Conservation (phyloP, 2,329 filamentous ascomycete genomes). For the Pseudogymnoascus sp. region DNA sequence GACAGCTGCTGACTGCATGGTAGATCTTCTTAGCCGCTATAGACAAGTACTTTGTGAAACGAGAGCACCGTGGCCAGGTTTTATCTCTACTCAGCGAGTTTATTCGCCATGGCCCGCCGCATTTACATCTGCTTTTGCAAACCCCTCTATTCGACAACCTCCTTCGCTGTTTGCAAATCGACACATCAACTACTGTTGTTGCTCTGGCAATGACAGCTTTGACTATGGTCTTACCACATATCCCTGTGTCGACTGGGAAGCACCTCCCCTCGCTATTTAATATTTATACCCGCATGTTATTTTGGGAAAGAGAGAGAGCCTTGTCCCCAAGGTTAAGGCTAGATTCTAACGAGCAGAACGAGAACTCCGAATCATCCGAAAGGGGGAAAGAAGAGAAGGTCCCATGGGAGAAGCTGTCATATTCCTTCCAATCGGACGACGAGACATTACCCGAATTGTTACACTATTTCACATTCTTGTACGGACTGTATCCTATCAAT, state of each 20-base stretch:
- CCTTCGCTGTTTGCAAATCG: slow-evolving; percentile 64
- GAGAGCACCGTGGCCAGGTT: slow-evolving; percentile 53
- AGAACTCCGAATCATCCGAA: slow-evolving; percentile 31
- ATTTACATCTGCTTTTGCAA: slow-evolving; percentile 64
- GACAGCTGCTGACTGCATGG: slow-evolving; percentile 17
- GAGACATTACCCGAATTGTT: slow-evolving; percentile 57
- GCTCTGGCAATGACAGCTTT: slow-evolving; percentile 65
- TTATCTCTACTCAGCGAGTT: slow-evolving; percentile 64
- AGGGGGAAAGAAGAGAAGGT: slow-evolving; percentile 24
- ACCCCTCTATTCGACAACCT: slow-evolving; percentile 65
- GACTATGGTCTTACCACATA: slow-evolving; percentile 76
- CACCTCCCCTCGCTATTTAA: slow-evolving; percentile 69
- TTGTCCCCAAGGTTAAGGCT: slow-evolving; percentile 11
- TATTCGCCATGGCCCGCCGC: slow-evolving; percentile 68
- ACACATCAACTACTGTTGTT: slow-evolving; percentile 70
- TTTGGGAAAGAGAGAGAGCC: slow-evolving; percentile 52
- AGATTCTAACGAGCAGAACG: slow-evolving; percentile 24
- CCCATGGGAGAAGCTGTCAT: slow-evolving; percentile 57
- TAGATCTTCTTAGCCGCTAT: slow-evolving; percentile 59
- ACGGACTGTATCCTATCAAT: slow-evolving; percentile 76
- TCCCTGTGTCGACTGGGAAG: slow-evolving; percentile 61
- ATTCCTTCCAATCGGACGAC: slow-evolving; percentile 54
- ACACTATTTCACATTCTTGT: slow-evolving; percentile 73
- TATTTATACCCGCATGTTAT: slow-evolving; percentile 70
- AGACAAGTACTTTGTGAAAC: slow-evolving; percentile 57